Evolutionary conservation across 495 filamentous ascomycete species (phyloP).

Genomic region (Parathielavia appendiculata): DNA sequence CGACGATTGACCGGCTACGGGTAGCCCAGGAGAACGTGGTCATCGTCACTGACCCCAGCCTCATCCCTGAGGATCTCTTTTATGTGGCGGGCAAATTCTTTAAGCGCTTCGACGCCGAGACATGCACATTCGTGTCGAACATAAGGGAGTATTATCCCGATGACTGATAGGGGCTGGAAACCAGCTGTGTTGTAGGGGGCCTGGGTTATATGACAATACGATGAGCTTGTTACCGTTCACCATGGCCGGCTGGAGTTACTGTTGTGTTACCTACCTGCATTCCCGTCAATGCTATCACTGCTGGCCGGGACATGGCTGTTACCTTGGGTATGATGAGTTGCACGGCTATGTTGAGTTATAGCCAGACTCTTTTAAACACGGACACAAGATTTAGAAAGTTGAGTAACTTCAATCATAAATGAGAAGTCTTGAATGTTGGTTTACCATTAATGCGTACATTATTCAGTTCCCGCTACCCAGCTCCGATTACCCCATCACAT

Average conservation of each 20-base stretch:
- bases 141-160: constrained; percentile 80
- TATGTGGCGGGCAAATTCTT: constrained; percentile 79
- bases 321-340: too few species aligned
- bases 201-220: too few species aligned
- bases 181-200: not conserved
- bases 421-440: not conserved
- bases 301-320: too few species aligned
- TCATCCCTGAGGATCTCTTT: constrained; percentile 49
- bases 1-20: constrained; percentile 52
- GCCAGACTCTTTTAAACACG: too few species aligned
- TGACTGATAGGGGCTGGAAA: constrained; percentile 47
- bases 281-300: too few species aligned
- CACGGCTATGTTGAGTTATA: too few species aligned
- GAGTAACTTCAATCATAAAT: too few species aligned
- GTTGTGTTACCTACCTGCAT: too few species aligned
- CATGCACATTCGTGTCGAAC: constrained; percentile 75
- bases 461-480: not conserved
- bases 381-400: too few species aligned
- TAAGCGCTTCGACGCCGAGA: constrained; percentile 72
- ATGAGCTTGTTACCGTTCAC: too few species aligned
- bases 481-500: not conserved
- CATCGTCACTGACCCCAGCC: constrained; percentile 46
- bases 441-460: not conserved
- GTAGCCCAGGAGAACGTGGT: constrained; percentile 87
- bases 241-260: too few species aligned